Conservation (phyloP, 129 eudicot genomes). For the Erigeron canadensis region DNA sequence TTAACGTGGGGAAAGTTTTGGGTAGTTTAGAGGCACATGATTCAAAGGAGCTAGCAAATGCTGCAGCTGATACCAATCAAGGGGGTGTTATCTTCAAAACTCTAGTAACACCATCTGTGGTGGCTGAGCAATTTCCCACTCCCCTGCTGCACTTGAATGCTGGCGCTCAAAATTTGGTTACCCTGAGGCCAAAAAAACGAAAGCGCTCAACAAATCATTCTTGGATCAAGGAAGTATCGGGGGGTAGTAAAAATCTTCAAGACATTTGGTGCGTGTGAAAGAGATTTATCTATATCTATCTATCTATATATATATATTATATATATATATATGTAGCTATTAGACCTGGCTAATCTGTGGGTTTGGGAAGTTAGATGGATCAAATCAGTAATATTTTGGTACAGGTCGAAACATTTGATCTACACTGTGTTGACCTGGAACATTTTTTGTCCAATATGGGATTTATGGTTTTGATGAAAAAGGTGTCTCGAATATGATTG, state of each 20-base stretch:
- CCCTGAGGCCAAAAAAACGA: slow-evolving; percentile 51
- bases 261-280: slow-evolving; percentile 49
- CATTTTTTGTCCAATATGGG: too few relatives aligned
- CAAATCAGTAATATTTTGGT: too few relatives aligned
- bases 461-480: too few relatives aligned
- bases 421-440: too few relatives aligned
- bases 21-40: slow-evolving; percentile 38
- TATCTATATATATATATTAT: too few relatives aligned
- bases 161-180: slow-evolving; percentile 30
- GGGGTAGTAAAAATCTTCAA: slow-evolving; percentile 36
- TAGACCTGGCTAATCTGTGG: too few relatives aligned
- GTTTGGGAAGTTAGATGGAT: too few relatives aligned
- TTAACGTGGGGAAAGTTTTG: slow-evolving; percentile 37
- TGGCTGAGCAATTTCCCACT: slow-evolving; percentile 36
- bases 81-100: slow-evolving; percentile 31
- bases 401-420: too few relatives aligned
- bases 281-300: too few relatives aligned
- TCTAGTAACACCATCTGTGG: slow-evolving; percentile 26
- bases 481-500: too few relatives aligned
- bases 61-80: slow-evolving; percentile 40
- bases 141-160: slow-evolving; percentile 28
- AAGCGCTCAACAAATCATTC: slow-evolving; percentile 50
- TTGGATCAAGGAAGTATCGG: slow-evolving; percentile 63
- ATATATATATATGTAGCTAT: too few relatives aligned
- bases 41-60: slow-evolving; percentile 38